Evolutionary conservation across 2,329 filamentous ascomycete genomes (phyloP), one percentile per base, ranked within the genome.

Genomic region (Alternaria longipes): DNA sequence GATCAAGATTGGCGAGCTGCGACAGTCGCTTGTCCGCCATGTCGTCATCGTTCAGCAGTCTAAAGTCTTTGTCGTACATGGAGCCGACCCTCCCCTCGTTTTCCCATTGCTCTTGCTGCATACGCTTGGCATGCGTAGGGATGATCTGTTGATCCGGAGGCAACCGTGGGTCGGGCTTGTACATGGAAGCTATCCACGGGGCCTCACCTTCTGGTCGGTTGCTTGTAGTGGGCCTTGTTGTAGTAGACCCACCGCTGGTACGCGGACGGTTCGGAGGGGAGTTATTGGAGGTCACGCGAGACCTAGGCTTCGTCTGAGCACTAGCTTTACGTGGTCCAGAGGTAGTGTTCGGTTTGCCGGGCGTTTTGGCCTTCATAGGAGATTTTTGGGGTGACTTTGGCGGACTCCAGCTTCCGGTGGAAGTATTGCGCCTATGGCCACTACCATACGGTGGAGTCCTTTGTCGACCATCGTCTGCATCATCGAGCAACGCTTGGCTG

Each of bases 91-190:
- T 93, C 65, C 94, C 94, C 78, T 97, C 92, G 70, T 89, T 91
- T 79, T 96, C 93, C 94, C 93, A 97, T 78, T 94, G 92, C 78
- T 97, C 93, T 81, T 97, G 94, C 78, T 95, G 92, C 78, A 98
- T 85, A 57, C 92, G 87, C 72, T 91, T 93, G 12, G 95, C 95
- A 64, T 98, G 93, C 0, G 95, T 98, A 1, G 95, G 95, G 11
- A 99, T 87, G 54, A 99, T 89, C 76, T 99, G 95, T 78, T 99
- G 92, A 64, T 99, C 95, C 0, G 93, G 95, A 6, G 95, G 95
- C 34, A 99, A 84, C 62, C 93, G 90, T 30, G 95, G 95, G 75
- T 99, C 95, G 0, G 95, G 95, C 74, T 96, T 97, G 80, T 97
- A 99, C 80, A 97, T 93, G 22, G 91, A 92, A 46, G 95, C 87